These are phyloP conservation scores for Houttuynia cordata DNA, from an alignment of 164 flowering plant genomes.

Conservation along the genomic window DNA sequence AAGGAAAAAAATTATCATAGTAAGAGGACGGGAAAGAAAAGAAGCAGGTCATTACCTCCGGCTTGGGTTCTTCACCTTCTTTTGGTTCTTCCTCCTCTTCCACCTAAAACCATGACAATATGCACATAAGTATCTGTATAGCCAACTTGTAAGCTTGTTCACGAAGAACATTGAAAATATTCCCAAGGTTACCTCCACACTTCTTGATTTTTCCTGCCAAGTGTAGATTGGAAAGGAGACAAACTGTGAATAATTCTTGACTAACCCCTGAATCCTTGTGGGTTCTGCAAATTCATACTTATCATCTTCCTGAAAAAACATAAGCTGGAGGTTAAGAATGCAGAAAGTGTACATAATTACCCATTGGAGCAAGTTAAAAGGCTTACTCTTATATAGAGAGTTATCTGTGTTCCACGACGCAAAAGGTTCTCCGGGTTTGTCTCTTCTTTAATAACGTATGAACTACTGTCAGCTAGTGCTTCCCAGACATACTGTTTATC, in stretches of 20 bases:
- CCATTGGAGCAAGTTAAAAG: neutral
- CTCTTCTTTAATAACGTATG: constrained; percentile 79
- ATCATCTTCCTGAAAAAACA: constrained; percentile 64
- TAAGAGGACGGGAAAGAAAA: neutral
- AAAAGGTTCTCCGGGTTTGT: constrained; percentile 70
- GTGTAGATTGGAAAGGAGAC: constrained; percentile 95
- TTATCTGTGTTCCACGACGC: constrained; percentile 84
- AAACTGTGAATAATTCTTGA: constrained; percentile 96
- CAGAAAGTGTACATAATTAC: neutral
- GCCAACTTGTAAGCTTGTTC: neutral
- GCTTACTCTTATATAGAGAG: constrained; percentile 66
- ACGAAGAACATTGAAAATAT: neutral
- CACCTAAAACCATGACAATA: constrained; percentile 27
- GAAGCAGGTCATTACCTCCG: constrained; percentile 41
- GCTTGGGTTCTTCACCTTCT: constrained; percentile 73
- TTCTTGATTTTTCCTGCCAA: constrained; percentile 94
- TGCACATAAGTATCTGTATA: neutral
- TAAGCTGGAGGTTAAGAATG: neutral
- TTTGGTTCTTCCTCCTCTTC: constrained; percentile 92
- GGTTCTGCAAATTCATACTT: constrained; percentile 92
- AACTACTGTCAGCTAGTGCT: constrained; percentile 77
- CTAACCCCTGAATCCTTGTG: constrained; percentile 58
- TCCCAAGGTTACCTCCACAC: constrained; percentile 57
- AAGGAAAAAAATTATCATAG: neutral
- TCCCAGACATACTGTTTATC: constrained; percentile 97